Conservation (phyloP, 805 yeast species). For the Starmerella bombi region DNA sequence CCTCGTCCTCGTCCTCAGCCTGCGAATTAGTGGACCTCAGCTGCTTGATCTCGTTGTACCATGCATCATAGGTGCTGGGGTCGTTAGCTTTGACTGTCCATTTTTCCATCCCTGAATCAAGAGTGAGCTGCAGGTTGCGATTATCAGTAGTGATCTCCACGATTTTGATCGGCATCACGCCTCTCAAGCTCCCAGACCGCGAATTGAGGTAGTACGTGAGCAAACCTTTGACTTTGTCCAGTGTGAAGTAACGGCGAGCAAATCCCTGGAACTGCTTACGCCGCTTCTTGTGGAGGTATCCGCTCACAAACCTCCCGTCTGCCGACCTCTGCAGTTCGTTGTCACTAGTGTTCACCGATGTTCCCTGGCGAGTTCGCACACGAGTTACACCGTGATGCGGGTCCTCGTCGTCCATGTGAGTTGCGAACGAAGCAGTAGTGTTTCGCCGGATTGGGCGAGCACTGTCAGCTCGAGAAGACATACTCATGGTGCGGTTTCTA, state of each 20-base stretch:
- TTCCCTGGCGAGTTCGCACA: no score
- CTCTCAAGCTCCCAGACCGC: conserved; percentile 61
- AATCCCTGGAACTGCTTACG: conserved; percentile 79
- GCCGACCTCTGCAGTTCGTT: conserved; percentile 6
- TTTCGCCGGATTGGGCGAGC: background rate
- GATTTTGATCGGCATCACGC: conserved; percentile 77
- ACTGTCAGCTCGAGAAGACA: background rate
- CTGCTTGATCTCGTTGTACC: conserved; percentile 69
- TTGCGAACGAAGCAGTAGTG: background rate
- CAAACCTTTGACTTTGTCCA: conserved; percentile 71
- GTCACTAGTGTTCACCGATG: conserved; percentile 1
- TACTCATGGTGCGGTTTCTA: background rate
- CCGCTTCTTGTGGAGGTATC: conserved; percentile 63
- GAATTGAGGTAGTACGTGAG: conserved; percentile 67
- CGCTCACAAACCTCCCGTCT: conserved; percentile 46
- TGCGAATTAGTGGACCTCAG: conserved; percentile 12
- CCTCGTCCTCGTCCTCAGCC: conserved; percentile 14
- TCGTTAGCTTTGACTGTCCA: conserved; percentile 73
- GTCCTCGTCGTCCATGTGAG: conserved; percentile 2
- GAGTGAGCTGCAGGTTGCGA: conserved; percentile 51
- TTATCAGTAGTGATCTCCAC: conserved; percentile 73
- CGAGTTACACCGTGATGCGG: background rate
- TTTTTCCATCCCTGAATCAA: conserved; percentile 84
- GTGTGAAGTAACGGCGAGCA: conserved; percentile 67
- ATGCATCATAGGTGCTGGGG: conserved; percentile 52